Evolutionary conservation across 2,329 filamentous ascomycete genomes (phyloP).

Genomic region (Chrysoporthe deuterocubensis): DNA sequence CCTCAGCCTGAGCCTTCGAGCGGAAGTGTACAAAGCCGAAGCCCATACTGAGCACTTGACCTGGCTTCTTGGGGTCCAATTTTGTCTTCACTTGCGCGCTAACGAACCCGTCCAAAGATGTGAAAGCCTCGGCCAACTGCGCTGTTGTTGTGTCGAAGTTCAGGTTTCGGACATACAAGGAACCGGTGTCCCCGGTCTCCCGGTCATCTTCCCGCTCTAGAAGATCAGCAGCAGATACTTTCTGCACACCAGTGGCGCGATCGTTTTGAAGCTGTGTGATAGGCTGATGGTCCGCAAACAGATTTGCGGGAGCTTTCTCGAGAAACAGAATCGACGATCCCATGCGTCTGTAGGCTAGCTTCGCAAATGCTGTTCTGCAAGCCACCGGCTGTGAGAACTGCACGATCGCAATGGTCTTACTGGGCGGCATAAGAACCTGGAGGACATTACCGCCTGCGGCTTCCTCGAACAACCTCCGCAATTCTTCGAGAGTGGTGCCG

Average conservation of each 20-base stretch:
- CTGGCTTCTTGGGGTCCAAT: conserved; percentile 86
- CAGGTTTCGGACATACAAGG: conserved; percentile 90
- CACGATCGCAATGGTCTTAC: conserved; percentile 90
- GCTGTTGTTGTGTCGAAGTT: conserved; percentile 87
- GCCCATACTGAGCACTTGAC: conserved; percentile 91
- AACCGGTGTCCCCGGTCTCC: conserved; percentile 69
- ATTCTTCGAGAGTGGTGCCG: conserved; percentile 77
- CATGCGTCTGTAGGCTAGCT: conserved; percentile 85
- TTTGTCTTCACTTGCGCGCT: conserved; percentile 93
- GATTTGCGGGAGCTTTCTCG: conserved; percentile 86
- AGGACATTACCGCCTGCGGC: conserved; percentile 71
- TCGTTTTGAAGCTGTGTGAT: conserved; percentile 38
- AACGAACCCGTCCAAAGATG: conserved; percentile 82
- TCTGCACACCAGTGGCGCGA: conserved; percentile 54
- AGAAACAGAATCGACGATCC: conserved; percentile 91
- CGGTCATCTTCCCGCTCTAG: conserved; percentile 60
- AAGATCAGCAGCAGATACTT: conserved; percentile 71
- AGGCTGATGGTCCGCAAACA: conserved; percentile 60
- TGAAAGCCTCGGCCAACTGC: conserved; percentile 76
- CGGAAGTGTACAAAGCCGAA: conserved; percentile 94
- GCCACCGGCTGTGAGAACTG: conserved; percentile 81
- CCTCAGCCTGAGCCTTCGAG: conserved; percentile 75
- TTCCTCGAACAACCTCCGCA: conserved; percentile 81
- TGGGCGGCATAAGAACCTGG: conserved; percentile 87
- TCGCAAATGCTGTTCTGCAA: conserved; percentile 81